Base-by-base conservation (phyloP, 352 stramenopile genomes). In the Globisporangium perplexum region DNA sequence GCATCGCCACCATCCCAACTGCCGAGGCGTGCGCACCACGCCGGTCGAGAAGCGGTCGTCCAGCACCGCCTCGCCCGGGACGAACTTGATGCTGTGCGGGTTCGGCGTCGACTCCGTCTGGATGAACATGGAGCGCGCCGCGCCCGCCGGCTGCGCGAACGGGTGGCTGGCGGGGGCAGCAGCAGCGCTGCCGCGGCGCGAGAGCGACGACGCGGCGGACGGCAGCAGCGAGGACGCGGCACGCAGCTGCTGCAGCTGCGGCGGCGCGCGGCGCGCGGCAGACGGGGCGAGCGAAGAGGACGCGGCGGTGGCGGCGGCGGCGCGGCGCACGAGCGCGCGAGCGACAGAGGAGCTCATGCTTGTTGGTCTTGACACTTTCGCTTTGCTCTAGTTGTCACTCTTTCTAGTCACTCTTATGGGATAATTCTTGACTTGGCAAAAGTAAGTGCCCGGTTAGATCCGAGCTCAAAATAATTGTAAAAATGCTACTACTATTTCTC, bases 31-130 rank as follows among this genome's bases (percentile, higher is more conserved):
- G 20, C 62, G 17, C 41, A 74, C 72, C 55, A 93, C 77, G 44
- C 84, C 82, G n/a, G 84, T 93, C 36, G 82, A 80, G 66, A 93
- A 95, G 59, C 83, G 80, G 5, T 96, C 85, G 50, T 97, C 83
- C 47, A 99, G 77, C 39, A 98, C 87, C 3, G 71, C 62, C 51
- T 83, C 76, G 24, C 90, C 91, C 6, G 97, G 97, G 22, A 99
- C 65, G 68, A 99, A 99, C 76, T 99, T 99, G 64, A 99, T 72
- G 59, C 85, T 97, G 69, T 96, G 87, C 45, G 97, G 97, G 76
- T 99, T 99, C 3, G 97, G 97, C 47, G 97, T 99, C 35, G 88
- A 69, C 67, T 98, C 95, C 38, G 96, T 99, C 80, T 99, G 92
- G 69, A 99, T 98, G 77, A 99, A 99, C 64, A 99, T 94, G 60